These are phyloP conservation scores for Glebionis coronaria DNA, from an alignment of 129 eudicot genomes.

Conservation along the genomic window DNA sequence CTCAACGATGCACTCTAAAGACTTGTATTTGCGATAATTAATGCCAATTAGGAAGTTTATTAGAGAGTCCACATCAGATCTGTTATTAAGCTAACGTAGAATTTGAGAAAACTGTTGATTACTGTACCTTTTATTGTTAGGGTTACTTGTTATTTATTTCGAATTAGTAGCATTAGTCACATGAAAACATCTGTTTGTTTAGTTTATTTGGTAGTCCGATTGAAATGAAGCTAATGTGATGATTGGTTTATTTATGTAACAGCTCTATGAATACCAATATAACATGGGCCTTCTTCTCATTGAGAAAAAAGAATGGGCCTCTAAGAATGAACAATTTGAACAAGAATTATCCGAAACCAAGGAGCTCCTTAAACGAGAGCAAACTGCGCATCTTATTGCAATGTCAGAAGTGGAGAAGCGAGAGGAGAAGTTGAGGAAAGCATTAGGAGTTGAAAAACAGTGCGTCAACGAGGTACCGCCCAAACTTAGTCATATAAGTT, in stretches of 20 bases:
- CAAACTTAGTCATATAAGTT: conserved; percentile 1
- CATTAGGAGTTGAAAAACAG: conserved; percentile 89
- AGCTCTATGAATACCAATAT: conserved; percentile 97
- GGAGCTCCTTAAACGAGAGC: conserved; percentile 71
- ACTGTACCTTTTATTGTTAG: background rate
- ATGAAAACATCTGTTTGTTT: conserved; percentile 2
- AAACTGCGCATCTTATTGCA: conserved; percentile 68
- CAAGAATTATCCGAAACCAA: conserved; percentile 48
- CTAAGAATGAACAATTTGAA: conserved; percentile 65
- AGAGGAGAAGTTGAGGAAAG: conserved; percentile 87
- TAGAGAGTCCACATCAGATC: background rate
- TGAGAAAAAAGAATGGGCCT: conserved; percentile 84
- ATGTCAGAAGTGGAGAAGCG: conserved; percentile 81
- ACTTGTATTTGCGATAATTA: background rate
- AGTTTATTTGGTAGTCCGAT: conserved; percentile 10
- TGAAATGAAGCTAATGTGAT: conserved; percentile 15
- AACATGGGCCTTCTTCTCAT: conserved; percentile 96
- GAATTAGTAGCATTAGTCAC: background rate
- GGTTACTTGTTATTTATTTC: background rate
- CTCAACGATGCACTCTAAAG: too few relatives aligned
- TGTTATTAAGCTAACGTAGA: background rate
- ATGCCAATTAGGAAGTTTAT: background rate
- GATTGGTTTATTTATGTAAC: conserved; percentile 23
- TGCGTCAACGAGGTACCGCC: conserved; percentile 73
- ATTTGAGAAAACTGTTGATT: background rate